Conservation (phyloP, 148 eudicot genomes). For the Selenicereus undatus region DNA sequence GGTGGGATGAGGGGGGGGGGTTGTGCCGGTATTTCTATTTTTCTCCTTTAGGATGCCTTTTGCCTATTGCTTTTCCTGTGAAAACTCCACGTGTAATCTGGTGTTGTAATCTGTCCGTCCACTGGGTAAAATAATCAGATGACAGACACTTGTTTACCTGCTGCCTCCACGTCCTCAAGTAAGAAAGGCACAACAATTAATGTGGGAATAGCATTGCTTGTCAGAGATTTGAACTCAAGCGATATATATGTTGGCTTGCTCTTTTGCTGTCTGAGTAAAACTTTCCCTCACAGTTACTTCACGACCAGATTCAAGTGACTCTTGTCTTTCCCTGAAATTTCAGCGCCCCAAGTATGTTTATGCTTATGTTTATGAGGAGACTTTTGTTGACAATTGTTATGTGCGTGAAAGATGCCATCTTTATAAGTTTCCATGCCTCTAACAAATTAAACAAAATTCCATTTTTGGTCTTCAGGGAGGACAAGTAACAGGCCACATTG, state of each 20-base stretch:
- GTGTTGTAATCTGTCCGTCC: background rate
- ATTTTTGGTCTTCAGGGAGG: background rate
- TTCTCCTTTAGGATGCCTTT: background rate
- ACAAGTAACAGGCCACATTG: background rate
- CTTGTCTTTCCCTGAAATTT: too few species aligned
- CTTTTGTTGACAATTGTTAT: background rate
- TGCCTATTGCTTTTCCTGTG: background rate
- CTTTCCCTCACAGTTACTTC: too few species aligned
- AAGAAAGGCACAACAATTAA: background rate
- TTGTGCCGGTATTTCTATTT: background rate
- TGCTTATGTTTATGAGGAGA: background rate
- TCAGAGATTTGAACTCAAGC: too few species aligned
- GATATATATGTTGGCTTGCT: too few species aligned
- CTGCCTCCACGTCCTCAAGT: background rate
- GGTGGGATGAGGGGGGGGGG: background rate
- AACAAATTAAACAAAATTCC: background rate
- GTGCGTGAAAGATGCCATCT: background rate
- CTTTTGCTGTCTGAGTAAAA: too few species aligned
- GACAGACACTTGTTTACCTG: background rate
- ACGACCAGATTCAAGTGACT: too few species aligned
- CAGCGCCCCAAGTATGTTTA: background rate
- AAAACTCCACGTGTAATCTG: background rate
- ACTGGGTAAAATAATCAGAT: background rate
- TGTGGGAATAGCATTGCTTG: background rate
- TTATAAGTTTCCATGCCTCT: background rate